phyloP scores from a whole-genome alignment of 1,139 yeast species.

The Protomyces arabidopsidicola region DNA sequence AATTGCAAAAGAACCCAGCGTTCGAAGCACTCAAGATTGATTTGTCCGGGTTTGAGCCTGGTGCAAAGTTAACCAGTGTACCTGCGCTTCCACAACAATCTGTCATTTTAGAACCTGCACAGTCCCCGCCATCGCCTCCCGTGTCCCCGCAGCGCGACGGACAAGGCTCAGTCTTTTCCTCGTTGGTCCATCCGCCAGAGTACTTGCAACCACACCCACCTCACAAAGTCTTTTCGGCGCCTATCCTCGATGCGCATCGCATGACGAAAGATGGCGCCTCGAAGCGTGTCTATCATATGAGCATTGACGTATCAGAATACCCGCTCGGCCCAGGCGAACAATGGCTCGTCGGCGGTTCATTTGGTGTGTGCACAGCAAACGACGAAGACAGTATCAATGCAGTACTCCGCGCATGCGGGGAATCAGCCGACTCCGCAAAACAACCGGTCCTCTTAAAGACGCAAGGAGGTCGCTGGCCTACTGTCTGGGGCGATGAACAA shows the following conservation, averaged over 20 bases:
- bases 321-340: slow-evolving; percentile 35
- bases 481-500: slow-evolving; percentile 36
- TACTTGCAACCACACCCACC: slow-evolving; percentile 35
- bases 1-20: not conserved
- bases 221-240: slow-evolving; percentile 33
- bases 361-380: slow-evolving; percentile 36
- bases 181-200: slow-evolving; percentile 31
- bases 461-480: slow-evolving; percentile 36
- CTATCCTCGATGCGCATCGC: slow-evolving; percentile 32
- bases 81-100: slow-evolving; percentile 10
- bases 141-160: slow-evolving; percentile 1
- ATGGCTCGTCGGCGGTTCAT: slow-evolving; percentile 37
- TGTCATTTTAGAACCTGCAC: slow-evolving; percentile 6
- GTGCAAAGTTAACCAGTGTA: slow-evolving; percentile 14
- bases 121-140: slow-evolving; percentile 16
- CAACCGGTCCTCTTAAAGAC: slow-evolving; percentile 31
- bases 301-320: slow-evolving; percentile 35
- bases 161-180: not conserved
- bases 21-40: slow-evolving; percentile 4
- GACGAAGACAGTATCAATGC: slow-evolving; percentile 32
- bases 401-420: slow-evolving; percentile 30
- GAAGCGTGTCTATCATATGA: slow-evolving; percentile 36
- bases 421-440: slow-evolving; percentile 28
- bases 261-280: slow-evolving; percentile 34
- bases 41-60: slow-evolving; percentile 15